Percentiles rank a stretch among this genome's conserved stretches.
These are phyloP conservation scores for Sisymbrium irio DNA, from an alignment of 345 rosid species.

Conservation along the genomic window DNA sequence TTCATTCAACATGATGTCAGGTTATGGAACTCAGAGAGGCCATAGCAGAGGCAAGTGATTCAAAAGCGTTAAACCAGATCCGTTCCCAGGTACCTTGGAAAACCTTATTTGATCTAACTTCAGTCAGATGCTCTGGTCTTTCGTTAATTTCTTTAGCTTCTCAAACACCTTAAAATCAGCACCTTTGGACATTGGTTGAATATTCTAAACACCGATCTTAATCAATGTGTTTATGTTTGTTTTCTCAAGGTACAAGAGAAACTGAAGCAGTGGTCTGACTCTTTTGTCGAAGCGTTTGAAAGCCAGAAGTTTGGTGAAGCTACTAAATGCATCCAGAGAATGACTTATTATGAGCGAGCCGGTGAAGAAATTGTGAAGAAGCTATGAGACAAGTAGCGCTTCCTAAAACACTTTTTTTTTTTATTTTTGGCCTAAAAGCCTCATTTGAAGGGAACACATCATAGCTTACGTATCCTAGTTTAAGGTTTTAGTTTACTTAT, in stretches of 20 bases:
- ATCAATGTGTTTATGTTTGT: background rate
- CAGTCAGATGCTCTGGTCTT: conserved; percentile 2
- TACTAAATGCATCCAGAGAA: conserved; percentile 60
- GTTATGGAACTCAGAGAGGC: conserved; percentile 92
- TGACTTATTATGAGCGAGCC: conserved; percentile 81
- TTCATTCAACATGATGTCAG: conserved; percentile 39
- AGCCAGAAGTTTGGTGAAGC: conserved; percentile 67
- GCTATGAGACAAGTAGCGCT: conserved; percentile 41
- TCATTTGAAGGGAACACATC: background rate
- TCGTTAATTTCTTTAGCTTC: conserved; percentile 2
- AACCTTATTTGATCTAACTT: background rate
- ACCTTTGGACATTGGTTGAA: conserved; percentile 3
- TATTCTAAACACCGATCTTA: conserved; percentile 5
- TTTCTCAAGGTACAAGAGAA: conserved; percentile 61
- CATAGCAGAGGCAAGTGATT: conserved; percentile 70
- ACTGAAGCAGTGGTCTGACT: conserved; percentile 55
- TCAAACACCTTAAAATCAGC: background rate
- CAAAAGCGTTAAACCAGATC: conserved; percentile 55
- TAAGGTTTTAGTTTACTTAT: conserved; percentile 5
- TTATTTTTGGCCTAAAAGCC: background rate
- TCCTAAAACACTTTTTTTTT: background rate
- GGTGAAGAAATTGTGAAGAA: conserved; percentile 77
- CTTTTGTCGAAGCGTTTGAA: conserved; percentile 56
- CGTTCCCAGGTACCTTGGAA: conserved; percentile 53
- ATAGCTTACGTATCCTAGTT: conserved; percentile 9